Evolutionary conservation across 2,329 filamentous ascomycete species (phyloP).

Genomic region (Botrytis cinerea): DNA sequence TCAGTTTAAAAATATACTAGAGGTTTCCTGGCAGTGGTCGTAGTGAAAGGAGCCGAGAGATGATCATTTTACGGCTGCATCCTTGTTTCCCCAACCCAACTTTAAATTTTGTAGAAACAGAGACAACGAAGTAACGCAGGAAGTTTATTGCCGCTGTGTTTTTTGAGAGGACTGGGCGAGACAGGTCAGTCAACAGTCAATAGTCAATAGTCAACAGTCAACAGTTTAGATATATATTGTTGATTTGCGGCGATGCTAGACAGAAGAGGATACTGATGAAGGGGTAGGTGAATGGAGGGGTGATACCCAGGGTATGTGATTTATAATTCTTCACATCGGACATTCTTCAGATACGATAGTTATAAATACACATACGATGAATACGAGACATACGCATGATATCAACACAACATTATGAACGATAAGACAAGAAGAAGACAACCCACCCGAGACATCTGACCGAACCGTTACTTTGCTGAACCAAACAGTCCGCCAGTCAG

Average conservation of each 20-base stretch:
- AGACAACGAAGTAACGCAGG: neutral
- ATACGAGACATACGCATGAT: neutral
- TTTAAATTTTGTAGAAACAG: neutral
- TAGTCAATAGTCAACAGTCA: neutral
- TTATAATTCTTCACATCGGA: neutral
- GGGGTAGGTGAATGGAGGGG: neutral
- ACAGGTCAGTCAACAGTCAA: neutral
- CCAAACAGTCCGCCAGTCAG: too few relatives aligned
- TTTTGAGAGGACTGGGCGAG: neutral
- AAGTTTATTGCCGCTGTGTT: conserved; percentile 11
- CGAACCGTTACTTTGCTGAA: neutral
- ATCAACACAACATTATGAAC: neutral
- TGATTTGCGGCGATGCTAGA: neutral
- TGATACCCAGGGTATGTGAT: neutral
- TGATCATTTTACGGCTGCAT: neutral
- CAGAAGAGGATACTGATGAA: neutral
- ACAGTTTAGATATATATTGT: neutral
- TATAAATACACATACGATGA: neutral
- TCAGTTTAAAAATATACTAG: neutral
- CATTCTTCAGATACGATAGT: neutral
- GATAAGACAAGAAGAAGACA: neutral
- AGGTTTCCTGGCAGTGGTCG: neutral
- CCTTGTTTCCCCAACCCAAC: conserved; percentile 18
- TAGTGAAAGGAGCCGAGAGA: neutral
- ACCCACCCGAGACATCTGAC: neutral